Evolutionary conservation across 306 rosid species (phyloP), one percentile per base, ranked within the genome.

Genomic region (Trichosanthes truncata): DNA sequence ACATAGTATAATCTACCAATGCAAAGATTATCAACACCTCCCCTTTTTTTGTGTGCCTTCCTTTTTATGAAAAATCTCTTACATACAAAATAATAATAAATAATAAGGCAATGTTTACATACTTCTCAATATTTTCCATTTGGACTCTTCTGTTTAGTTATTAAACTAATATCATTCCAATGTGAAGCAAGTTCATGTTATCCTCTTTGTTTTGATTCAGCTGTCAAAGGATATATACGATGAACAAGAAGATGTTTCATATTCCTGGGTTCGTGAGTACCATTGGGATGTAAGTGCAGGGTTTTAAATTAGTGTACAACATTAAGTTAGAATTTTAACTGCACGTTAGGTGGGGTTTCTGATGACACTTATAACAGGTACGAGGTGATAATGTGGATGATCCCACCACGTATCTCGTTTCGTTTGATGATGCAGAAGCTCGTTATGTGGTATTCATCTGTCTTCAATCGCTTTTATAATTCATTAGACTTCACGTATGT

Each of bases 211-310:
- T 79, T 79, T 67, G 36, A 80, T 87, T 25, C 97, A 95, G 99
- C 83, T 95, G 63, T 90, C 98, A 41, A 93, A 91, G 87, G 93
- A 95, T 84, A 87, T 90, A 10, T 90, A 90, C 53, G 98, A 95
- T 82, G 97, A 90, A 84, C 88, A 84, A 76, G 99, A 95, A 86
- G 99, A 95, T 45, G 83, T 93, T 82, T 82, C 89, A 0, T 90
- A 80, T 85, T 84, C 98, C 43, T 95, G 97, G 99, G 89, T 95
- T 72, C 98, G 98, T 23, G 99, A 95, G 83, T 93, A 95, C 83
- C 85, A 91, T 73, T 93, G 96, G 90, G 97, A 93, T 87, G 97
- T 93, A 90, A 5, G 99, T 90, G 35, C 65, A 67, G 25, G 31
- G 6, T 33, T 79, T 60, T 21, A 51, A 78, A 6, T 65, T 62